phyloP scores from a whole-genome alignment of 2,329 filamentous ascomycete genomes.

The Taxawa tesnikishii region DNA sequence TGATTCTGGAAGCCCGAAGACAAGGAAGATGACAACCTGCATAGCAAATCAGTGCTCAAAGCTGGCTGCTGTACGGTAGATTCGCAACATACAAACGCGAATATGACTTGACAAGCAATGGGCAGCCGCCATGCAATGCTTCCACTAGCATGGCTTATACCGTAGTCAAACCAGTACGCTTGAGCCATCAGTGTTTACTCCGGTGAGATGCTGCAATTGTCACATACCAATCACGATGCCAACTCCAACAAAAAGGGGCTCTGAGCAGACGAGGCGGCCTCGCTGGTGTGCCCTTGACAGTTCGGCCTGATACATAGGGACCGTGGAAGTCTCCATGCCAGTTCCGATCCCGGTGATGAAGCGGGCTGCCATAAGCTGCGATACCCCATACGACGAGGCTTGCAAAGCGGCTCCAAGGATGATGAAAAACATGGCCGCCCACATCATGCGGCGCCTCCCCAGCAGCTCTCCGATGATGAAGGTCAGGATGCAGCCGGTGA shows the following conservation, averaged over 20 bases:
- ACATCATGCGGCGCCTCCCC: constrained; percentile 25
- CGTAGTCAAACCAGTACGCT: constrained; percentile 22
- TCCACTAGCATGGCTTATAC: constrained; percentile 27
- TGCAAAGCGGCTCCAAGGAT: constrained; percentile 33
- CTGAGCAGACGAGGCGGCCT: constrained; percentile 20
- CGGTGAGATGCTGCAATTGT: too few relatives aligned
- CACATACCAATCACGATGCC: constrained; percentile 22
- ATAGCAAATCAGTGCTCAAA: constrained; percentile 10
- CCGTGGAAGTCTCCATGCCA: constrained; percentile 29
- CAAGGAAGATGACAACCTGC: constrained; percentile 26
- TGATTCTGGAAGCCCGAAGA: constrained; percentile 24
- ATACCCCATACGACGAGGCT: constrained; percentile 28
- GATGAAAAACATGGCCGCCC: constrained; percentile 31
- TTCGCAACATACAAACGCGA: constrained; percentile 17
- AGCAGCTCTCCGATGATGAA: constrained; percentile 25
- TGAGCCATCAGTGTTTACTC: too few relatives aligned
- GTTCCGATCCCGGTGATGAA: constrained; percentile 37
- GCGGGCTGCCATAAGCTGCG: constrained; percentile 34
- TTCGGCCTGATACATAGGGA: constrained; percentile 28
- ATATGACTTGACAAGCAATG: constrained; percentile 33
- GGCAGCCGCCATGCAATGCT: constrained; percentile 34
- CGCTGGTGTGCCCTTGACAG: constrained; percentile 20
- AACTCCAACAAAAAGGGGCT: constrained; percentile 22
- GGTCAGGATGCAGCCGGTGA: constrained; percentile 24
- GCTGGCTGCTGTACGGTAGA: not conserved